These are phyloP conservation scores for Diospyros lotus DNA, from an alignment of 148 eudicot genomes.

Conservation along the genomic window DNA sequence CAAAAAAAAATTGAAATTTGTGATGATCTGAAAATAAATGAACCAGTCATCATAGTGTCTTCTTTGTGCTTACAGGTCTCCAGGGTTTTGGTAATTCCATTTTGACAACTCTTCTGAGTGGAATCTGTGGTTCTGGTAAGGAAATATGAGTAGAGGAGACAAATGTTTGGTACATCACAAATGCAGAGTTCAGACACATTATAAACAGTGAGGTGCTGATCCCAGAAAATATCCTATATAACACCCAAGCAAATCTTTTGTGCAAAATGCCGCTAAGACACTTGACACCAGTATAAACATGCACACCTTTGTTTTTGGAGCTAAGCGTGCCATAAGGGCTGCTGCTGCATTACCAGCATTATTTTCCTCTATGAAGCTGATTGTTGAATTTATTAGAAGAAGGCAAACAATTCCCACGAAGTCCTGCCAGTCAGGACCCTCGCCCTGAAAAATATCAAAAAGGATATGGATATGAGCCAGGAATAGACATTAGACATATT, in stretches of 20 bases:
- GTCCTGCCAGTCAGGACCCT: conserved; percentile 80
- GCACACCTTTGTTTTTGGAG: conserved; percentile 66
- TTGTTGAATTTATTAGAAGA: conserved; percentile 58
- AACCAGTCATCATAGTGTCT: neutral
- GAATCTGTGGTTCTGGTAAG: too few species aligned
- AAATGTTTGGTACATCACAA: neutral
- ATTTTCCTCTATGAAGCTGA: conserved; percentile 73
- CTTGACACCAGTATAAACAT: neutral
- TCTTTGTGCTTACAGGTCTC: too few species aligned
- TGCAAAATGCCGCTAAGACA: too few species aligned
- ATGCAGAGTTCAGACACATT: neutral
- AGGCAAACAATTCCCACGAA: conserved; percentile 63
- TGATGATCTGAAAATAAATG: neutral
- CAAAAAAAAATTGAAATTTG: neutral
- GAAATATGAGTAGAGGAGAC: neutral
- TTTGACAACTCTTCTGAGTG: too few species aligned
- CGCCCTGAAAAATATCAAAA: conserved; percentile 34
- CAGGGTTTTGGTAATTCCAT: neutral
- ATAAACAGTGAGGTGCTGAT: neutral
- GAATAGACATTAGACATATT: neutral
- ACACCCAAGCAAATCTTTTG: too few species aligned
- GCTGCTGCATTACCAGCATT: conserved; percentile 82
- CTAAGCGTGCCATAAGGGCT: conserved; percentile 63
- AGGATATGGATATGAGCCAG: conserved; percentile 6
- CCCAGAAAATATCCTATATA: neutral